Evolutionary conservation across 306 rosid species (phyloP).

Genomic region (Hippophae gyantsensis): DNA sequence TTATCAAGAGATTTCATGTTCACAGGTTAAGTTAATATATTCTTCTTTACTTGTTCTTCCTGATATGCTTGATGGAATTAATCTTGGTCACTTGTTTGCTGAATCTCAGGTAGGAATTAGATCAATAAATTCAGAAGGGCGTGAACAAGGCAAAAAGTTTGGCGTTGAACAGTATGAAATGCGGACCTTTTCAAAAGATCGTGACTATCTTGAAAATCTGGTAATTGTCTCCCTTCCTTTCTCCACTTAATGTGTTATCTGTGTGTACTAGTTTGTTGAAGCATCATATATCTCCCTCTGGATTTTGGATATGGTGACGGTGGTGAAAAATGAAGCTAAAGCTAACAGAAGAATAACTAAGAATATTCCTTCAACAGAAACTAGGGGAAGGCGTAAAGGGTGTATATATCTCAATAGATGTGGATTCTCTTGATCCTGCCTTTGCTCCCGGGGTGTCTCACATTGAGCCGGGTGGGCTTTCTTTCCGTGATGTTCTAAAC

Average conservation of each 20-base stretch:
- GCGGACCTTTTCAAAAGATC: constrained; percentile 81
- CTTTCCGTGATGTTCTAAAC: constrained; percentile 84
- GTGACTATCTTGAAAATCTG: constrained; percentile 63
- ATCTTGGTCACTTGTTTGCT: constrained; percentile 13
- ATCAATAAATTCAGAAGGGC: constrained; percentile 78
- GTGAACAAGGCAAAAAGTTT: constrained; percentile 72
- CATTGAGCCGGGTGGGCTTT: constrained; percentile 90
- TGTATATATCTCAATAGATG: constrained; percentile 79
- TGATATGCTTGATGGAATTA: neutral
- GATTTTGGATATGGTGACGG: no score
- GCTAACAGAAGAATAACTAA: neutral
- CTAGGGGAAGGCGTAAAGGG: constrained; percentile 95
- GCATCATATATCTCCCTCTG: no score
- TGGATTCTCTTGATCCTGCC: constrained; percentile 91
- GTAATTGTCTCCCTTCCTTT: constrained; percentile 30
- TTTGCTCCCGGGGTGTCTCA: constrained; percentile 99
- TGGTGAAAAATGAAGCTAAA: no score
- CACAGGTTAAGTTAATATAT: neutral
- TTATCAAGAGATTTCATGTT: neutral
- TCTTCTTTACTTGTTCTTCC: neutral
- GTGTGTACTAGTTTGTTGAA: neutral
- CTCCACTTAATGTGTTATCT: neutral
- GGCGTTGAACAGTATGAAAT: constrained; percentile 95
- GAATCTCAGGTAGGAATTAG: constrained; percentile 77
- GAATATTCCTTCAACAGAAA: constrained; percentile 42